These are phyloP conservation scores for Porphyra umbilicalis DNA, from an alignment of 31 red algal species.

Conservation along the genomic window DNA sequence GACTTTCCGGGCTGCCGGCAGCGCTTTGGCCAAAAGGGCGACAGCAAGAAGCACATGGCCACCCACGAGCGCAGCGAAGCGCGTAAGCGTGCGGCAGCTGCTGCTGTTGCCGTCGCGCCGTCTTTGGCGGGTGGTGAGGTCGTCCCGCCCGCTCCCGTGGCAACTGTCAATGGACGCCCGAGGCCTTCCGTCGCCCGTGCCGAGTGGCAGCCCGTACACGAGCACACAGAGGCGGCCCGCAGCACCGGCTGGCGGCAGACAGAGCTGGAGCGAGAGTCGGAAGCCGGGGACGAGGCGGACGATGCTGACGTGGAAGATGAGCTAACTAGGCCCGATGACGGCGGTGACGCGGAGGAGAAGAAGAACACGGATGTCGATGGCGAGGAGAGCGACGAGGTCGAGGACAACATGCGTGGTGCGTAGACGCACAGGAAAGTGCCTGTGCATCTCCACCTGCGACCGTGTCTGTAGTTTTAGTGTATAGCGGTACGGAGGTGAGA, in stretches of 20 bases:
- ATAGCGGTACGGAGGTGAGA: too few species aligned
- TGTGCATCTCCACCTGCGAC: too few species aligned
- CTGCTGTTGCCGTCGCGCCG: too few species aligned
- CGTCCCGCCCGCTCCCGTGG: background rate
- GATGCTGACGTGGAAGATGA: background rate
- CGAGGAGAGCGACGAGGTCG: background rate
- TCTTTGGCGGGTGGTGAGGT: too few species aligned
- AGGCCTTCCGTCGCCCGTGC: background rate
- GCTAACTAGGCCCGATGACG: background rate
- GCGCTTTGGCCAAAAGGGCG: slow-evolving; percentile 20
- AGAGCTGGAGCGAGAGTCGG: background rate
- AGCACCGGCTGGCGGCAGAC: background rate
- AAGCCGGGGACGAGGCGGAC: background rate
- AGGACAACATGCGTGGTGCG: background rate
- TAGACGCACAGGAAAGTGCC: background rate
- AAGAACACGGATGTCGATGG: background rate
- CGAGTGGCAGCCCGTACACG: background rate
- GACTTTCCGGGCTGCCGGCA: slow-evolving; percentile 5
- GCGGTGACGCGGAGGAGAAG: background rate
- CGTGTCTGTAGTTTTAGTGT: too few species aligned
- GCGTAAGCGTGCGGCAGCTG: background rate
- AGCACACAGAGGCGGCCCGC: background rate
- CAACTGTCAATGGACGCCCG: background rate
- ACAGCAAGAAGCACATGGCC: slow-evolving; percentile 30
- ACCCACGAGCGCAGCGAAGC: slow-evolving; percentile 15